Evolutionary conservation across 352 stramenopile genomes (phyloP).

Genomic region (Saprolegnia parasitica): DNA sequence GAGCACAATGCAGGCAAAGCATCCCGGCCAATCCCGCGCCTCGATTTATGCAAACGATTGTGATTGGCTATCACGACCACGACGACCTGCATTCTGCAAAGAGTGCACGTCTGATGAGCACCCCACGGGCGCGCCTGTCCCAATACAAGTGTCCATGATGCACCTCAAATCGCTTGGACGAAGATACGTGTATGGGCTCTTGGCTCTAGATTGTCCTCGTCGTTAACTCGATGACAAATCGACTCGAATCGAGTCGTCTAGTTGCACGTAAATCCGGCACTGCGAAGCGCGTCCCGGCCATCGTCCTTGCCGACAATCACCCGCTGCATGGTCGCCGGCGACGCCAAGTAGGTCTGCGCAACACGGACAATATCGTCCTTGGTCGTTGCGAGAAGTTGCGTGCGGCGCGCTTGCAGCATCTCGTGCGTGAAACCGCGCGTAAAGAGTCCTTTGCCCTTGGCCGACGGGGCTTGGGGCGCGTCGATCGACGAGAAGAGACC

Average conservation of each 20-base stretch:
- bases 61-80: no score
- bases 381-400: slow-evolving; percentile 36
- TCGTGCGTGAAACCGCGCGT: slow-evolving; percentile 79
- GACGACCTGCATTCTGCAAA: no score
- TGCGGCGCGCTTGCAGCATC: slow-evolving; percentile 64
- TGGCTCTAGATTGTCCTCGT: neutral
- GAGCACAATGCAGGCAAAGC: no score
- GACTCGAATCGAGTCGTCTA: neutral
- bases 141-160: no score
- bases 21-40: no score
- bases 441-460: slow-evolving; percentile 72
- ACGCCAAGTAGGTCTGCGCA: slow-evolving; percentile 8
- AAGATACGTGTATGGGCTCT: no score
- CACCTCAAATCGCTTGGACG: no score
- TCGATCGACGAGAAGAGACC: slow-evolving; percentile 74
- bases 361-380: slow-evolving; percentile 21
- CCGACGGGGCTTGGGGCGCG: slow-evolving; percentile 66
- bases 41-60: no score
- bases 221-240: neutral
- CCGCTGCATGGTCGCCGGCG: neutral
- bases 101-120: no score
- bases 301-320: slow-evolving; percentile 27
- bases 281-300: neutral
- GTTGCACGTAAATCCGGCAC: slow-evolving; percentile 15
- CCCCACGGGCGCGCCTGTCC: no score